phyloP scores from a whole-genome alignment of 225 moss, liverwort and hornwort genomes.

The Takakia lepidozioides region DNA sequence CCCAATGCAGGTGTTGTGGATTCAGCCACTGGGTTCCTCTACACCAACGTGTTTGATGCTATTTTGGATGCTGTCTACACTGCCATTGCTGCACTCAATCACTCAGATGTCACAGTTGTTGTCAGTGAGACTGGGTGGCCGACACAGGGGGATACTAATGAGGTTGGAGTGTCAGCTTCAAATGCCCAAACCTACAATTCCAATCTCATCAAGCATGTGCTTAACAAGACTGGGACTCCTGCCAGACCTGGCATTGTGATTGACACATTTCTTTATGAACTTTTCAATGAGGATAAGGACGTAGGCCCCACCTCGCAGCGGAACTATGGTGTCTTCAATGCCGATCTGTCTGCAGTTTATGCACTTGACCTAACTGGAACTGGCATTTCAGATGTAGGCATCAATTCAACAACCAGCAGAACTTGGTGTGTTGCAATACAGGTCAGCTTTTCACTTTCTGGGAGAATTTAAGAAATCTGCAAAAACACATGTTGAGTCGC shows the following conservation, averaged over 20 bases:
- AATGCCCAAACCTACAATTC: slow-evolving; percentile 66
- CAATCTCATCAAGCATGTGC: slow-evolving; percentile 61
- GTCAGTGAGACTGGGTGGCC: slow-evolving; percentile 91
- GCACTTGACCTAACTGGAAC: slow-evolving; percentile 17
- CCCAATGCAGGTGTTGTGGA: slow-evolving; percentile 38
- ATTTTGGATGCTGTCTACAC: slow-evolving; percentile 75
- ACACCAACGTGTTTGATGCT: slow-evolving; percentile 72
- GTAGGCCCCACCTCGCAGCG: slow-evolving; percentile 33
- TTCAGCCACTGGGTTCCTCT: slow-evolving; percentile 34
- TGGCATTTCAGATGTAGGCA: too few relatives aligned
- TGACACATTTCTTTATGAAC: slow-evolving; percentile 51
- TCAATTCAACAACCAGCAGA: too few relatives aligned
- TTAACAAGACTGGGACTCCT: slow-evolving; percentile 47
- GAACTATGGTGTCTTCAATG: slow-evolving; percentile 42
- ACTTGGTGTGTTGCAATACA: too few relatives aligned
- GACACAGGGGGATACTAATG: slow-evolving; percentile 33
- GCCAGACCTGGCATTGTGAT: slow-evolving; percentile 24
- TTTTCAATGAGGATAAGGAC: slow-evolving; percentile 37
- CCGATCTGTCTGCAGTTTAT: slow-evolving; percentile 31
- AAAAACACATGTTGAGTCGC: too few relatives aligned
- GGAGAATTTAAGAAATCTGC: too few relatives aligned
- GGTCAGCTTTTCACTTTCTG: too few relatives aligned
- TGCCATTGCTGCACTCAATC: slow-evolving; percentile 48
- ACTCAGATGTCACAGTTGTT: slow-evolving; percentile 39
- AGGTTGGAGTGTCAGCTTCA: slow-evolving; percentile 30